phyloP scores from a whole-genome alignment of 768 basidiomycete genomes.

The Naganishia kalamii region DNA sequence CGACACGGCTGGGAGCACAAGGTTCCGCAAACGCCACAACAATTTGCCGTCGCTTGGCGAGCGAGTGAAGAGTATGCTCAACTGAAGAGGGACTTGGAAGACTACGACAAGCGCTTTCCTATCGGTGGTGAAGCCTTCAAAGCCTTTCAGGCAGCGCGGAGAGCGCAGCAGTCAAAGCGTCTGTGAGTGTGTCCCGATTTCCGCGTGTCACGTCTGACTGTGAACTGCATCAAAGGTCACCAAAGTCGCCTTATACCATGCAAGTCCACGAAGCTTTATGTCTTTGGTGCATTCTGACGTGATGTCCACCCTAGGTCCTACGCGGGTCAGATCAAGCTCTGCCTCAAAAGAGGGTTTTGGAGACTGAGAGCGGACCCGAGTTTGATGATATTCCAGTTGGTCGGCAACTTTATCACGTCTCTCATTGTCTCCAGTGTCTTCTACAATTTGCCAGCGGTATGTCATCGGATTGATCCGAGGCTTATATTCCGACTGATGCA shows the following conservation, averaged over 20 bases:
- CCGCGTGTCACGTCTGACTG: constrained; percentile 64
- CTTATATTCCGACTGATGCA: background rate
- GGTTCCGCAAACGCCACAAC: constrained; percentile 31
- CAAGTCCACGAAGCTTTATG: constrained; percentile 58
- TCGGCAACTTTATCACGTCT: constrained; percentile 41
- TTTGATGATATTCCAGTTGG: constrained; percentile 41
- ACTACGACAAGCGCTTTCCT: constrained; percentile 32
- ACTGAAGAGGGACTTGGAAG: constrained; percentile 7
- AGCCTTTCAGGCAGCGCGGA: constrained; percentile 62
- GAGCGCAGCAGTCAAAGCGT: constrained; percentile 68
- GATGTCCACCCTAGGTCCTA: constrained; percentile 50
- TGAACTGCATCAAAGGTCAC: background rate
- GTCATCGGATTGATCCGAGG: too few species aligned
- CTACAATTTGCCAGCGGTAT: constrained; percentile 34
- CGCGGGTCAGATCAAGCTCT: constrained; percentile 51
- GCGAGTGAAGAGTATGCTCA: constrained; percentile 13
- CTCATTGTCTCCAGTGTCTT: constrained; percentile 43
- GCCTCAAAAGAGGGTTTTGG: constrained; percentile 52
- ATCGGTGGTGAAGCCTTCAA: constrained; percentile 52
- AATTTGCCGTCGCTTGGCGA: background rate
- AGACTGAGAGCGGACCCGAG: constrained; percentile 50
- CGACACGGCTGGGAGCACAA: constrained; percentile 28
- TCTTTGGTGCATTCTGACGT: constrained; percentile 61
- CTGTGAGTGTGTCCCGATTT: constrained; percentile 66
- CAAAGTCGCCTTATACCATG: constrained; percentile 33